Evolutionary conservation across 2,329 filamentous ascomycete species (phyloP), one percentile per base, ranked within the genome.

Genomic region (Cylindrodendrum hubeiense): DNA sequence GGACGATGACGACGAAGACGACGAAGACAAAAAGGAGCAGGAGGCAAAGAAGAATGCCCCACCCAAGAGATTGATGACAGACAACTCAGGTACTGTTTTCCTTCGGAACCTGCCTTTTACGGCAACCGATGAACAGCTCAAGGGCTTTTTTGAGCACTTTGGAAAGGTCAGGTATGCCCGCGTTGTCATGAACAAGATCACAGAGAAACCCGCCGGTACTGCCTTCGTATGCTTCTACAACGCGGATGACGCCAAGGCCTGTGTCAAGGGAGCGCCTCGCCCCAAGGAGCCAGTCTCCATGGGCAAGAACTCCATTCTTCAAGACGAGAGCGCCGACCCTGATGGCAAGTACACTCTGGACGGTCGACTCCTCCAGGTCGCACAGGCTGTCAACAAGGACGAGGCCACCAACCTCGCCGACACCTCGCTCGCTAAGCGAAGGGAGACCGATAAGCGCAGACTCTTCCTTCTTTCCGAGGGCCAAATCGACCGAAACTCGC

Each of bases 161-260:
- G 97, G 96, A 26, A 87, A 87, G n/a, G 84, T 98, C 41, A 89
- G 95, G 39, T 99, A 98, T 78, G 96, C 95, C 5, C 89, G 97
- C 69, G 91, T 98, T 10, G 97, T 99, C 39, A 88, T 97, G 77
- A 95, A 99, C 77, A 91, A 87, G 50, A 89, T 90, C 24, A 97
- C 94, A 0, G 94, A 95, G 71, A 91, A 93, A 55, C 93, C 96
- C 2, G 93, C 93, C 51, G 96, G 96, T 26, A 98, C 95, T 33
- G 96, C 92, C 4, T 99, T 99, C 75, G 95, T 98, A 30, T 97
- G 94, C 81, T 99, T 99, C 81, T 91, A 91, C 80, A 90, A 91
- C 53, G 82, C 85, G 39, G 88, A 91, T 21, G 93, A 97, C 75
- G 93, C 91, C 69, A 89, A 91, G 76, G 79, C 85, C 21, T 98